Conservation (phyloP, 306 rosid species). For the Astragalus membranaceus region DNA sequence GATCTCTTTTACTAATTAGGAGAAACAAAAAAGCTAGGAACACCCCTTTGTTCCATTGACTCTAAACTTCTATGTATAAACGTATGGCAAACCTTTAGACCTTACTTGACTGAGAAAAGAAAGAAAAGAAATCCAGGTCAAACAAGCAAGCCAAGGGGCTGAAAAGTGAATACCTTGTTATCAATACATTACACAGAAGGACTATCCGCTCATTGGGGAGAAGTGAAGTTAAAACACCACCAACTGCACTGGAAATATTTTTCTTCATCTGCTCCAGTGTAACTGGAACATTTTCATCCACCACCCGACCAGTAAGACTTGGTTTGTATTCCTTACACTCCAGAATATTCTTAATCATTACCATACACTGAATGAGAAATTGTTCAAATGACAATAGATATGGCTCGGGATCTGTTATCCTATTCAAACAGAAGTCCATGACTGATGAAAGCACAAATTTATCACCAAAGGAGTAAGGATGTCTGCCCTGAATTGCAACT, state of each 20-base stretch:
- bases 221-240: constrained; percentile 75
- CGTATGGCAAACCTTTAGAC: constrained; percentile 1
- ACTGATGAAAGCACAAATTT: constrained; percentile 75
- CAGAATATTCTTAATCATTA: constrained; percentile 75
- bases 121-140: constrained; percentile 18
- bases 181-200: constrained; percentile 62
- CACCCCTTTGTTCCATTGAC: neutral
- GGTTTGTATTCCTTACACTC: constrained; percentile 97
- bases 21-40: neutral
- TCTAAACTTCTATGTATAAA: neutral
- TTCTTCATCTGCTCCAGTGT: constrained; percentile 81
- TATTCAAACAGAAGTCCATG: constrained; percentile 75
- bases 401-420: constrained; percentile 83
- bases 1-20: neutral
- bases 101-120: constrained; percentile 21
- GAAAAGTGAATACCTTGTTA: constrained; percentile 62
- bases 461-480: constrained; percentile 89
- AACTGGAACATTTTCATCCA: constrained; percentile 65
- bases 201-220: constrained; percentile 73
- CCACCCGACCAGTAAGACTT: constrained; percentile 75
- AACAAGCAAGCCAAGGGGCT: constrained; percentile 8
- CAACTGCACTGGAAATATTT: constrained; percentile 65
- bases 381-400: constrained; percentile 64
- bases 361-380: constrained; percentile 95
- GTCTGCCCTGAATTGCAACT: constrained; percentile 81